Conservation (phyloP, 2,329 filamentous ascomycete species). For the Monosporascus sp. region DNA sequence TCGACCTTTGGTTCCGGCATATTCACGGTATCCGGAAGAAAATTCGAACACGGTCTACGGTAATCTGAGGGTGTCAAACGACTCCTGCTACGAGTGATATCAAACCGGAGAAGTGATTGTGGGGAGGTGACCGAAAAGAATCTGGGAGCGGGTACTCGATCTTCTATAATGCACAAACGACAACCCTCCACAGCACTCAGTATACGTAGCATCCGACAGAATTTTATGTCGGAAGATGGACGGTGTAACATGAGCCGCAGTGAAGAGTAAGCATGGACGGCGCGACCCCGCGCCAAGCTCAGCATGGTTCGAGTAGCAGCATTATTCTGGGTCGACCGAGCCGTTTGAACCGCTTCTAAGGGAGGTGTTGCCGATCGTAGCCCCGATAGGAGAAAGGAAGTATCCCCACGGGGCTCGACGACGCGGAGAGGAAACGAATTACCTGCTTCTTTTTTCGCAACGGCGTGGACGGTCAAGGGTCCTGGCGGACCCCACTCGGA, state of each 20-base stretch:
- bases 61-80: not conserved
- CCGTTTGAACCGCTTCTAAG: not conserved
- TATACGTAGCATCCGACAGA: not conserved
- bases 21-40: not conserved
- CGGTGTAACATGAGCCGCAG: not conserved
- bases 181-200: not conserved
- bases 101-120: not conserved
- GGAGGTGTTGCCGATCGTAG: not conserved
- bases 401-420: not conserved
- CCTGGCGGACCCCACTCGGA: no score
- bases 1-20: constrained; percentile 4
- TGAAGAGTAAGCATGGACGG: not conserved
- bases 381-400: not conserved
- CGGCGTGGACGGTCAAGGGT: not conserved
- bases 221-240: not conserved
- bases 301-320: not conserved
- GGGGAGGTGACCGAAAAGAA: not conserved
- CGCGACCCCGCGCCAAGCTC: not conserved
- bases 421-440: not conserved
- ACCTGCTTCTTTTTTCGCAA: not conserved
- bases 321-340: not conserved
- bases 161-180: not conserved
- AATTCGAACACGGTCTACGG: not conserved
- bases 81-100: not conserved
- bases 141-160: not conserved